A percentile compares a stretch with the other conserved stretches of the same genome.
Conservation (phyloP, 495 filamentous ascomycete genomes). For the Tetracladium setigerum region DNA sequence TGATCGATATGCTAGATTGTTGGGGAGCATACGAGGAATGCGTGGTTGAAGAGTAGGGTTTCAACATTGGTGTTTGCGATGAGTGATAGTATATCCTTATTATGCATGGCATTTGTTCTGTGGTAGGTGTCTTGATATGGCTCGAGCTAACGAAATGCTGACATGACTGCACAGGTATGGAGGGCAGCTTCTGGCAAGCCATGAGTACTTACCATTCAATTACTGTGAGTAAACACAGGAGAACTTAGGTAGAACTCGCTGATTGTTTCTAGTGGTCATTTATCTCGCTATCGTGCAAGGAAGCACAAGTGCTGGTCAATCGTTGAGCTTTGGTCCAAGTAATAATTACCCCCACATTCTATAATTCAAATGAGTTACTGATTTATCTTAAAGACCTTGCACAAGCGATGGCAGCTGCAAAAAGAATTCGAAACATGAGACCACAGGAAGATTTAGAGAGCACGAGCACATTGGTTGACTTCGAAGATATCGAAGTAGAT, state of each 20-base stretch:
- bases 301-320: slow-evolving; percentile 19
- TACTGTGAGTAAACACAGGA: slow-evolving; percentile 25
- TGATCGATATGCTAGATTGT: slow-evolving; percentile 37
- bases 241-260: slow-evolving; percentile 1
- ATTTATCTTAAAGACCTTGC: slow-evolving; percentile 34
- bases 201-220: slow-evolving; percentile 24
- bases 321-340: slow-evolving; percentile 28
- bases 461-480: background rate
- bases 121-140: slow-evolving; percentile 35
- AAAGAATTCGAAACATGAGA: slow-evolving; percentile 36
- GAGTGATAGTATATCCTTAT: slow-evolving; percentile 42
- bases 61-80: slow-evolving; percentile 44
- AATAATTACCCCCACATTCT: background rate
- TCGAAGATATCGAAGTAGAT: slow-evolving; percentile 31
- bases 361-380: background rate
- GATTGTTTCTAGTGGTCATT: slow-evolving; percentile 31
- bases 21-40: slow-evolving; percentile 43
- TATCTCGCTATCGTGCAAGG: slow-evolving; percentile 27
- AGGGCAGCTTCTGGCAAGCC: slow-evolving; percentile 16
- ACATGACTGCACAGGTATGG: slow-evolving; percentile 28
- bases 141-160: background rate
- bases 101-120: slow-evolving; percentile 53
- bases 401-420: slow-evolving; percentile 48
- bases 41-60: slow-evolving; percentile 43
- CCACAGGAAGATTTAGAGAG: background rate